Percentiles rank a stretch among this genome's conserved stretches.
phyloP scores from a whole-genome alignment of 2,329 filamentous ascomycete genomes.

The Phoma sp. region DNA sequence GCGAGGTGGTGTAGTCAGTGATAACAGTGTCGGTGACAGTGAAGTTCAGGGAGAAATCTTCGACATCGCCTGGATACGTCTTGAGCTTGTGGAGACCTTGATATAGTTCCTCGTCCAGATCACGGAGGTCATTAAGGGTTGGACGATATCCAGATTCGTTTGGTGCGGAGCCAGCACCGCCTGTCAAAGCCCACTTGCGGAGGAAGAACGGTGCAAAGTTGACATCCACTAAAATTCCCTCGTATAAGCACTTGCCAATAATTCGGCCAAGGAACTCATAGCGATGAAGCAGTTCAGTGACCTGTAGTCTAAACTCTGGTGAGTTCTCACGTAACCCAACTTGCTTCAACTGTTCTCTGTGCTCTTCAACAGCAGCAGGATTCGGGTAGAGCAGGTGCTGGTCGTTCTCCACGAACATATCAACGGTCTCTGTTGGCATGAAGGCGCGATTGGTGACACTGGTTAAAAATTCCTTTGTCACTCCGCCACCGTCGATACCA shows the following conservation, averaged over 20 bases:
- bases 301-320: conserved; percentile 63
- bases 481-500: conserved; percentile 94
- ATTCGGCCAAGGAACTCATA: conserved; percentile 94
- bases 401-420: conserved; percentile 83
- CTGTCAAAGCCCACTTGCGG: conserved; percentile 88
- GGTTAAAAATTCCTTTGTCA: conserved; percentile 95
- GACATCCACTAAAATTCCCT: conserved; percentile 93
- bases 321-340: conserved; percentile 62
- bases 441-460: conserved; percentile 89
- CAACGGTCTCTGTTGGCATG: conserved; percentile 59
- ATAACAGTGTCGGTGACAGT: conserved; percentile 77
- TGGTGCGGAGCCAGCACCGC: conserved; percentile 67
- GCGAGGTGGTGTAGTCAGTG: conserved; percentile 39
- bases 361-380: conserved; percentile 76
- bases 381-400: conserved; percentile 90
- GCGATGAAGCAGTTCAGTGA: conserved; percentile 70
- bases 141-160: conserved; percentile 80
- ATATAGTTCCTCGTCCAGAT: conserved; percentile 90
- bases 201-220: conserved; percentile 95
- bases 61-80: conserved; percentile 81
- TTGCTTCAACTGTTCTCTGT: conserved; percentile 64
- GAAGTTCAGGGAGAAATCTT: conserved; percentile 85
- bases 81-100: conserved; percentile 83
- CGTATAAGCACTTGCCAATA: conserved; percentile 95
- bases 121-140: conserved; percentile 92